Evolutionary conservation across 345 rosid species (phyloP).

Genomic region (Trapa incisa): DNA sequence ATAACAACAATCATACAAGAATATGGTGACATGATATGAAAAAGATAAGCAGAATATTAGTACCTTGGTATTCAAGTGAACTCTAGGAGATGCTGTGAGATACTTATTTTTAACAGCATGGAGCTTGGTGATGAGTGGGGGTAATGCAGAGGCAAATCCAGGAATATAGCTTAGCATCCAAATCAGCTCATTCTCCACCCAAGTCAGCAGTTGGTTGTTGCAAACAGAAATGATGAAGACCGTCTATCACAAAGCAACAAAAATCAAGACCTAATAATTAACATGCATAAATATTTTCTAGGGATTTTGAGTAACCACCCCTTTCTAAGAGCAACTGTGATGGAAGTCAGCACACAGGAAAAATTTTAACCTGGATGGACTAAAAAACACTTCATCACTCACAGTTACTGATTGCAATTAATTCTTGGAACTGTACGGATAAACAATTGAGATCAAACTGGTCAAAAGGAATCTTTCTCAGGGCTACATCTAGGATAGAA

Average conservation of each 20-base stretch:
- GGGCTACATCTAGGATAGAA: background rate
- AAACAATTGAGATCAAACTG: background rate
- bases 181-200: constrained; percentile 89
- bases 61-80: constrained; percentile 51
- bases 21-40: too few relatives aligned
- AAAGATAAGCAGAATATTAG: too few relatives aligned
- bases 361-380: background rate
- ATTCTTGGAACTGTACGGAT: background rate
- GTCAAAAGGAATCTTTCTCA: background rate
- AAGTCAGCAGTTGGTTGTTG: constrained; percentile 82
- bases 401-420: background rate
- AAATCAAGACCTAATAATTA: background rate
- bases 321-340: background rate
- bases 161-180: constrained; percentile 74
- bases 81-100: constrained; percentile 40
- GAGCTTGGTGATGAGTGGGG: constrained; percentile 46
- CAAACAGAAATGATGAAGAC: constrained; percentile 83
- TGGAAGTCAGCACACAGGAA: background rate
- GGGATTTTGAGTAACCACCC: background rate
- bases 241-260: constrained; percentile 37
- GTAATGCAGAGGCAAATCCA: constrained; percentile 50
- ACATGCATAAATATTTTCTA: background rate
- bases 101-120: constrained; percentile 53
- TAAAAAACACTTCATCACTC: background rate
- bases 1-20: too few relatives aligned